phyloP scores from a whole-genome alignment of 2,329 filamentous ascomycete species.

The Endoconidiophora polonica region DNA sequence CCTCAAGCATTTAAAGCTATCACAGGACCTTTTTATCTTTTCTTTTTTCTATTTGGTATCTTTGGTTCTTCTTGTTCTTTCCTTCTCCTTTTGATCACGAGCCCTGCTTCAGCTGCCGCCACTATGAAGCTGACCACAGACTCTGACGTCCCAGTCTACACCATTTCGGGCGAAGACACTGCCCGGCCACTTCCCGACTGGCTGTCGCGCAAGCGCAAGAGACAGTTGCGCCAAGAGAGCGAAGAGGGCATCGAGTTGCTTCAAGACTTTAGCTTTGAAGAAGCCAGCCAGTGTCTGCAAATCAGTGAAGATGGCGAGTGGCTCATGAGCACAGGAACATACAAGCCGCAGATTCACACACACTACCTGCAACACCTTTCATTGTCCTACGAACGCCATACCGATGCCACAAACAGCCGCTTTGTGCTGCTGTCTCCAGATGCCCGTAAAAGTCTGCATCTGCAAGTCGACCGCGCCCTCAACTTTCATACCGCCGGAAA shows the following conservation, averaged over 20 bases:
- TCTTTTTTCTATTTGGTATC: background rate
- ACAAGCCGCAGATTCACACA: conserved; percentile 70
- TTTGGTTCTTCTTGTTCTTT: background rate
- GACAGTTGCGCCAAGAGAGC: conserved; percentile 77
- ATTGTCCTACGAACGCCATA: conserved; percentile 86
- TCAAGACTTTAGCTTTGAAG: conserved; percentile 95
- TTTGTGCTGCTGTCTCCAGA: conserved; percentile 80
- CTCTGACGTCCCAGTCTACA: conserved; percentile 78
- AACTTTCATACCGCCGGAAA: conserved; percentile 87
- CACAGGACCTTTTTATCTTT: background rate
- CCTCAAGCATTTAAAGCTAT: background rate
- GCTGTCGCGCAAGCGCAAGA: conserved; percentile 78
- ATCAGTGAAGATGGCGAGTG: conserved; percentile 92
- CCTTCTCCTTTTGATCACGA: background rate
- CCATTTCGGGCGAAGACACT: conserved; percentile 79
- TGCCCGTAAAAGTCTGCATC: conserved; percentile 84
- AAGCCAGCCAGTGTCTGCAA: conserved; percentile 77
- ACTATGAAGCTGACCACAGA: conserved; percentile 69
- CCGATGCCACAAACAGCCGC: conserved; percentile 76
- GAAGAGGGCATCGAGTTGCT: conserved; percentile 90
- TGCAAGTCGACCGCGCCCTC: conserved; percentile 78
- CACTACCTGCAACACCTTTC: conserved; percentile 88
- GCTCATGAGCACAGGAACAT: conserved; percentile 83
- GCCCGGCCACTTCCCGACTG: conserved; percentile 84
- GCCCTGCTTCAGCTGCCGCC: conserved; percentile 1